phyloP scores from a whole-genome alignment of 1,139 yeast species.

The Yarrowia galli region DNA sequence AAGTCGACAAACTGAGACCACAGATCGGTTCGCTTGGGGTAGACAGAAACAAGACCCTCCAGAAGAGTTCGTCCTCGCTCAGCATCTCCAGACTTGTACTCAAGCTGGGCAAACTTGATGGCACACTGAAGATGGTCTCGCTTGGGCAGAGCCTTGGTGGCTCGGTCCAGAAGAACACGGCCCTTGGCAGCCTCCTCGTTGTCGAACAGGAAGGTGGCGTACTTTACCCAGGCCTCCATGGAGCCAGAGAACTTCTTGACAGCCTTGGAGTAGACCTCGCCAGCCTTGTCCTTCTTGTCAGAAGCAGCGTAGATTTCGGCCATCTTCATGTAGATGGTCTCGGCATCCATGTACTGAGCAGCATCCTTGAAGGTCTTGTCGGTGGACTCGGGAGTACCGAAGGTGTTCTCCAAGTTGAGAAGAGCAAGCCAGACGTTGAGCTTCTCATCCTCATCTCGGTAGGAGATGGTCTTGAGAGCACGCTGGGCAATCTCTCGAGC shows the following conservation, averaged over 20 bases:
- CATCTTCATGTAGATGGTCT: slow-evolving; percentile 78
- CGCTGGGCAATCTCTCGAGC: slow-evolving; percentile 94
- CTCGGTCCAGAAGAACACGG: slow-evolving; percentile 72
- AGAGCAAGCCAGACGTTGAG: slow-evolving; percentile 95
- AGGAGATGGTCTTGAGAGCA: slow-evolving; percentile 87
- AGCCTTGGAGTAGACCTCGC: slow-evolving; percentile 67
- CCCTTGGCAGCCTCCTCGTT: slow-evolving; percentile 61
- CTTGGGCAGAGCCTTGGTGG: slow-evolving; percentile 75
- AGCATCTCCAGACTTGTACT: slow-evolving; percentile 82
- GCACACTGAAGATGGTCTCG: slow-evolving; percentile 82
- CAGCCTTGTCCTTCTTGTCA: slow-evolving; percentile 75
- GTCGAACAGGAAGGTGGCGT: slow-evolving; percentile 77
- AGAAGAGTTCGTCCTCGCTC: slow-evolving; percentile 95
- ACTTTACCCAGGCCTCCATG: slow-evolving; percentile 69
- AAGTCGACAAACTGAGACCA: slow-evolving; percentile 97
- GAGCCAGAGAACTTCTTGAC: slow-evolving; percentile 81
- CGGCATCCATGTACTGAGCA: slow-evolving; percentile 89
- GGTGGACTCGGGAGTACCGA: slow-evolving; percentile 84
- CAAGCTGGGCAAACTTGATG: slow-evolving; percentile 87
- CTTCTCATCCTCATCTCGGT: slow-evolving; percentile 92
- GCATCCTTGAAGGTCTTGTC: slow-evolving; percentile 83
- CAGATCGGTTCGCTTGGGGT: slow-evolving; percentile 88
- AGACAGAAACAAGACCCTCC: slow-evolving; percentile 89
- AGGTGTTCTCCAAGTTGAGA: slow-evolving; percentile 90
- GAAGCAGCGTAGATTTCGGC: slow-evolving; percentile 77